A percentile compares a stretch with the other conserved stretches of the same genome.
Evolutionary conservation across 1,139 yeast genomes (phyloP).

Genomic region (Yamadazyma buinensis): DNA sequence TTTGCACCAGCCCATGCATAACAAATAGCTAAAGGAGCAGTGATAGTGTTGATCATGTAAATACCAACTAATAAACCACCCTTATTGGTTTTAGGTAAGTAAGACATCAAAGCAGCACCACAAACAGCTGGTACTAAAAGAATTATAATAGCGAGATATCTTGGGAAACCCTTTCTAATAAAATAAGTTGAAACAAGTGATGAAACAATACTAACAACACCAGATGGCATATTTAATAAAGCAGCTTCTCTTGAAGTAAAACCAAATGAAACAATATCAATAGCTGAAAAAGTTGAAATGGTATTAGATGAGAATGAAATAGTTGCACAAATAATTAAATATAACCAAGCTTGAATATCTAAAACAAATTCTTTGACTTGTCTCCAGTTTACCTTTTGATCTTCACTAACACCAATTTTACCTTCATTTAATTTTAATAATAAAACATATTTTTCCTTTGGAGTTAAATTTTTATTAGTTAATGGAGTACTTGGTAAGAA

Average conservation of each 20-base stretch:
- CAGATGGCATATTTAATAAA: constrained; percentile 15
- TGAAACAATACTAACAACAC: constrained; percentile 13
- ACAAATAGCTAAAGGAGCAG: constrained; percentile 17
- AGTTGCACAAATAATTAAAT: constrained; percentile 26
- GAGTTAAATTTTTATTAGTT: constrained; percentile 27
- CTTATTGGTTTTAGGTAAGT: constrained; percentile 21
- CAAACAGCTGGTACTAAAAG: constrained; percentile 13
- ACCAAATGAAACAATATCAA: constrained; percentile 31
- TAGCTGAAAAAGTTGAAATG: constrained; percentile 40
- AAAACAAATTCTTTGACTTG: constrained; percentile 44
- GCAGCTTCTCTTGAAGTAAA: constrained; percentile 20
- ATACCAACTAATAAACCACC: constrained; percentile 27
- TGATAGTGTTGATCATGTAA: constrained; percentile 17
- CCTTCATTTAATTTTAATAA: constrained; percentile 17
- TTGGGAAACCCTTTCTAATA: constrained; percentile 15
- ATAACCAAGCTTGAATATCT: constrained; percentile 47
- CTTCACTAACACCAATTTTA: constrained; percentile 39
- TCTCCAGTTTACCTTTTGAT: constrained; percentile 32
- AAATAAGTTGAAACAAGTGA: constrained; percentile 12
- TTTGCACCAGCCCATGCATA: constrained; percentile 22
- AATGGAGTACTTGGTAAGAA: constrained; percentile 27
- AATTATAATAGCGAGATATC: constrained; percentile 15
- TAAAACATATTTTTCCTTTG: constrained; percentile 27
- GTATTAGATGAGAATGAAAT: constrained; percentile 34
- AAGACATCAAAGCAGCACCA: constrained; percentile 32